Conservation (phyloP, 192 early-diverging fungal species). For the Fimicolochytrium jonesii region DNA sequence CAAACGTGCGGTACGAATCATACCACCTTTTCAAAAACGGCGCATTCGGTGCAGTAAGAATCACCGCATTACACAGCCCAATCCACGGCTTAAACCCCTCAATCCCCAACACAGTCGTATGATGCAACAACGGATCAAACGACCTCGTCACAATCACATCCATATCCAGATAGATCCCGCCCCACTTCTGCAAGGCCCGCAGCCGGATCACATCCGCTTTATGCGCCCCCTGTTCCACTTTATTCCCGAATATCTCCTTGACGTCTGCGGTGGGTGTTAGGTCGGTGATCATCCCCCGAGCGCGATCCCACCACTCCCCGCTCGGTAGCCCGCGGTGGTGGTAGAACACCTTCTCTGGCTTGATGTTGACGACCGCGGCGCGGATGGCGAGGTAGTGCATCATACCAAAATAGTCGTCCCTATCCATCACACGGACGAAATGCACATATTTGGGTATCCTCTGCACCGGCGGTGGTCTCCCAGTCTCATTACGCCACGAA, state of each 20-base stretch:
- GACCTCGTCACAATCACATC: constrained; percentile 44
- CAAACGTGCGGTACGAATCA: constrained; percentile 39
- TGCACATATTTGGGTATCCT: constrained; percentile 46
- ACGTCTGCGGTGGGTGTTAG: constrained; percentile 31
- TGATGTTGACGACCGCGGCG: constrained; percentile 39
- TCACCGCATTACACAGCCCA: constrained; percentile 49
- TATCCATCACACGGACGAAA: constrained; percentile 41
- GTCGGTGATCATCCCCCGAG: constrained; percentile 24
- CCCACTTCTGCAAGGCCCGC: constrained; percentile 32
- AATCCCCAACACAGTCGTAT: constrained; percentile 46
- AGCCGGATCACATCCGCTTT: constrained; percentile 46
- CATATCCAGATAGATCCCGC: constrained; percentile 55
- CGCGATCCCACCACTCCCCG: constrained; percentile 35
- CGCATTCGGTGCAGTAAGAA: constrained; percentile 37
- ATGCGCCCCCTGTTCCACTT: constrained; percentile 42
- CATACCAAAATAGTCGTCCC: constrained; percentile 22
- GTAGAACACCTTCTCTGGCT: constrained; percentile 40
- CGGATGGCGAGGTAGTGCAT: constrained; percentile 49
- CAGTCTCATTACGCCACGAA: neutral
- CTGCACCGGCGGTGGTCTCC: neutral
- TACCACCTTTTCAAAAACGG: constrained; percentile 47
- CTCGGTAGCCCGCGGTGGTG: constrained; percentile 43
- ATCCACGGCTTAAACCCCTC: constrained; percentile 37
- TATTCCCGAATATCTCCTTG: constrained; percentile 36
- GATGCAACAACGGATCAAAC: constrained; percentile 41